phyloP scores from a whole-genome alignment of 148 eudicot species.

The Euryodendron excelsum region DNA sequence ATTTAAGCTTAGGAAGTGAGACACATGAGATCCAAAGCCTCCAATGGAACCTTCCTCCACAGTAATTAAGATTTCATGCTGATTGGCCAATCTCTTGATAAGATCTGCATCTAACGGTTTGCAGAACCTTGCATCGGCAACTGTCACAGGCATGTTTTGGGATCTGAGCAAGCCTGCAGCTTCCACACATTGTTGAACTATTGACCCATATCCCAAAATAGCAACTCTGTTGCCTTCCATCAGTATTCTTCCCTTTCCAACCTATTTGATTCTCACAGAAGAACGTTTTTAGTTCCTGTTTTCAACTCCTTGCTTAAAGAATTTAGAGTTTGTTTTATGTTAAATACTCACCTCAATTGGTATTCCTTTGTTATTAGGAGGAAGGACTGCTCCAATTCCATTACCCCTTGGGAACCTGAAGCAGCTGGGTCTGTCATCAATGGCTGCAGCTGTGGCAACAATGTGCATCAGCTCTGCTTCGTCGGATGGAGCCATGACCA shows the following conservation, averaged over 20 bases:
- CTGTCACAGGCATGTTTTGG: constrained; percentile 47
- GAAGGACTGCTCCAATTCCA: constrained; percentile 60
- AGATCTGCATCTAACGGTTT: constrained; percentile 69
- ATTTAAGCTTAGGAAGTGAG: constrained; percentile 56
- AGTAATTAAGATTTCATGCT: constrained; percentile 63
- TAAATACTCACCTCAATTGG: constrained; percentile 55
- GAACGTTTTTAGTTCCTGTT: not conserved
- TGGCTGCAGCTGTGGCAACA: constrained; percentile 74
- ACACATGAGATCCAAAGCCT: constrained; percentile 70
- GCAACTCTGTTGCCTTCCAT: constrained; percentile 64
- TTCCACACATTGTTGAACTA: constrained; percentile 58
- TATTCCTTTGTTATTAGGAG: constrained; percentile 50
- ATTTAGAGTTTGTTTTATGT: not conserved
- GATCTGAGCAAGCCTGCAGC: constrained; percentile 46
- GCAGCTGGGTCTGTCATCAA: constrained; percentile 78
- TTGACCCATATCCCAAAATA: constrained; percentile 60
- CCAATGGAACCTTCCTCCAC: constrained; percentile 78
- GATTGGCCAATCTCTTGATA: constrained; percentile 49
- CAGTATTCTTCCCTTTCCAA: constrained; percentile 72
- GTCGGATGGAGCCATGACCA: constrained; percentile 83
- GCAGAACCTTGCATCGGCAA: constrained; percentile 78
- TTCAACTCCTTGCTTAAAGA: not conserved
- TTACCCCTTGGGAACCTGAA: constrained; percentile 78
- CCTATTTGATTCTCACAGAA: constrained; percentile 24
- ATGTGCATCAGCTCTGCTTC: constrained; percentile 76